A percentile compares a stretch with the other conserved stretches of the same genome.
These are phyloP conservation scores for Cryphonectria radicalis DNA, from an alignment of 2,329 filamentous ascomycete genomes.

Conservation along the genomic window DNA sequence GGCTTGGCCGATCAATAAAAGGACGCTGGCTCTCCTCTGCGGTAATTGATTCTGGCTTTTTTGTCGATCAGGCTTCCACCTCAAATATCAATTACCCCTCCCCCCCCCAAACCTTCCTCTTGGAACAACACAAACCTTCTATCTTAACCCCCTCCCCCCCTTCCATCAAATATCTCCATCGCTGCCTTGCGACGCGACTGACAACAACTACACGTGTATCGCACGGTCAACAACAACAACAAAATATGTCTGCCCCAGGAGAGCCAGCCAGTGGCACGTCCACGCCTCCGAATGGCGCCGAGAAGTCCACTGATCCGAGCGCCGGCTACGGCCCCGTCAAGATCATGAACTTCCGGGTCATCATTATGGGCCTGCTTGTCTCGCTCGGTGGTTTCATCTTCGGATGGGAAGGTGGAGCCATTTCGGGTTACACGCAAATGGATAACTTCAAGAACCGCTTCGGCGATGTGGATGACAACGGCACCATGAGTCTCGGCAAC, in stretches of 20 bases:
- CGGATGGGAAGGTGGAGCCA: constrained; percentile 30
- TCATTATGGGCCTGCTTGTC: constrained; percentile 28
- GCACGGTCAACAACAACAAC: constrained; percentile 7
- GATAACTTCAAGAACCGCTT: constrained; percentile 27
- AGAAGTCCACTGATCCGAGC: constrained; percentile 9
- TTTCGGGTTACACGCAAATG: constrained; percentile 30
- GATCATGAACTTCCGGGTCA: constrained; percentile 27
- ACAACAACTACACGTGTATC: constrained; percentile 13
- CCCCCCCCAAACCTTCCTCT: not conserved
- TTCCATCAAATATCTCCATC: not conserved
- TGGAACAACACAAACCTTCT: not conserved
- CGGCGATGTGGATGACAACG: constrained; percentile 17
- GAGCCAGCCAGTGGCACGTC: constrained; percentile 26
- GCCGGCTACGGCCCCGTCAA: constrained; percentile 29
- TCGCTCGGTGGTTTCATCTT: constrained; percentile 31
- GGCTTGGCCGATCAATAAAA: constrained; percentile 26
- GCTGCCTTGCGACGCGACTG: constrained; percentile 18
- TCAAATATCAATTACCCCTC: constrained; percentile 12
- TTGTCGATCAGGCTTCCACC: constrained; percentile 25
- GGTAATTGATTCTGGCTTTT: constrained; percentile 17
- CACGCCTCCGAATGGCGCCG: constrained; percentile 27
- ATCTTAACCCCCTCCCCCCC: not conserved
- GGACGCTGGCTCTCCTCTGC: constrained; percentile 15
- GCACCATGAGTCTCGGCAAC: constrained; percentile 21
- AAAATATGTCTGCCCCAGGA: constrained; percentile 25